These are phyloP conservation scores for Suillus fuscotomentosus DNA, from an alignment of 768 basidiomycete species.

Conservation along the genomic window DNA sequence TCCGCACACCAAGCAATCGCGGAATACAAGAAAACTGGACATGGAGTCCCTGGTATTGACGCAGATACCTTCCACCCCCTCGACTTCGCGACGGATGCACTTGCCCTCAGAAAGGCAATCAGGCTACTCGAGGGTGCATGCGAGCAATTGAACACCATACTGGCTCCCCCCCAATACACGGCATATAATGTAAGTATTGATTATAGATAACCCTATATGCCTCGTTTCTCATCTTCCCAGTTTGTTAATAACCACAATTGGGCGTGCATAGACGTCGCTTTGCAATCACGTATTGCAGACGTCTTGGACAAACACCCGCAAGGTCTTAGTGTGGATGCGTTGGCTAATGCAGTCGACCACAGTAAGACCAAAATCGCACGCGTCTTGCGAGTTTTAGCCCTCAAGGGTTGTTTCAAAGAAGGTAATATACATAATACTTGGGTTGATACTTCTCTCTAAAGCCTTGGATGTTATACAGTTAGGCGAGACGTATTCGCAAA, in stretches of 20 bases:
- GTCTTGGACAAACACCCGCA: constrained; percentile 20
- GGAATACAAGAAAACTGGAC: constrained; percentile 24
- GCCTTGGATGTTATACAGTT: constrained; percentile 14
- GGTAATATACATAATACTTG: constrained; percentile 9
- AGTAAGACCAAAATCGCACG: constrained; percentile 28
- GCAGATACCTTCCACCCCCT: constrained; percentile 20
- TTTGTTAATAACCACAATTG: constrained; percentile 24
- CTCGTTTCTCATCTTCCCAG: neutral
- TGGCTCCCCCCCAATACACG: constrained; percentile 28
- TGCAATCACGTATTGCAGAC: constrained; percentile 27
- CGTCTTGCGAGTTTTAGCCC: constrained; percentile 29
- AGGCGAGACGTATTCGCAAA: constrained; percentile 29
- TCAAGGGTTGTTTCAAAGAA: constrained; percentile 31
- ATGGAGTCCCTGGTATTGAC: constrained; percentile 23
- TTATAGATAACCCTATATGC: neutral
- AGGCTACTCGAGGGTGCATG: constrained; percentile 26
- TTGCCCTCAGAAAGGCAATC: constrained; percentile 24
- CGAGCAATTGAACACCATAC: constrained; percentile 24
- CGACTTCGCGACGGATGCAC: constrained; percentile 17
- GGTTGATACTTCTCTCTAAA: neutral
- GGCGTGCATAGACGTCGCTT: constrained; percentile 24
- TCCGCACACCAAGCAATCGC: constrained; percentile 26
- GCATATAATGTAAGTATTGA: constrained; percentile 19
- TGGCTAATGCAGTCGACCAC: constrained; percentile 20
- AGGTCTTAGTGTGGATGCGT: constrained; percentile 26